Evolutionary conservation across 257 asterid genomes (phyloP), one percentile per base, ranked within the genome.

Genomic region (Echites panduratus): DNA sequence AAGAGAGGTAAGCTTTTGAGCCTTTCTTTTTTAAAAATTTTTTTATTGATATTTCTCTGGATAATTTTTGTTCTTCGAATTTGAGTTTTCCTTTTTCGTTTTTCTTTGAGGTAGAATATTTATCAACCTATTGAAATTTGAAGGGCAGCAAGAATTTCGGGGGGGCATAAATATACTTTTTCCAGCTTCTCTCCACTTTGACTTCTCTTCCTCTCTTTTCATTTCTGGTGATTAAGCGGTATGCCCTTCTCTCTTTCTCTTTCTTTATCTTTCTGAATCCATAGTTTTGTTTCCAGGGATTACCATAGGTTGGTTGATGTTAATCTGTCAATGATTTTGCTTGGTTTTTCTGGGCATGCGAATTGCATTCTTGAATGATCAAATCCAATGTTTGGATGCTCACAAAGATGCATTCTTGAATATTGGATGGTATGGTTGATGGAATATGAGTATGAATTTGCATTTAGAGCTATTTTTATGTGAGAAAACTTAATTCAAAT

Each of bases 221-320:
- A 17, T 68, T 70, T 65, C 73, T 48, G 73, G 77, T 45, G 29
- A 71, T 65, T 40, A 43, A 56, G 29, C 68, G 80, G 77, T 71
- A 44, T 16, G 70, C 22, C 32, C 32, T 29, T 45, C 22, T 13
- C 10, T 64, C 9, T 2, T 10, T 53, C 12, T 53, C 59, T 53
- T 20, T 53, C 19, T 54, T 9, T 65, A 16, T 63, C 44, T 62
- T 8, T 27, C 44, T 64, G 4, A 41, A 38, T 70, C 27, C 59
- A 5, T 40, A 7, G 10, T 40, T 45, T 29, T 43, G 9, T 59
- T 44, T 63, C 5, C 54, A 2, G 58, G 32, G 24, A 35, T 17
- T 32, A 12, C 3, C 3, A 3, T 22, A 17, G 5, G 24, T 58
- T 74, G 44, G 45, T 41, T 47, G 48, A 70, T 75, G 4, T 63